A percentile compares a stretch with the other conserved stretches of the same genome.
phyloP scores from a whole-genome alignment of 2,329 filamentous ascomycete genomes.

The Penicillium hordei region DNA sequence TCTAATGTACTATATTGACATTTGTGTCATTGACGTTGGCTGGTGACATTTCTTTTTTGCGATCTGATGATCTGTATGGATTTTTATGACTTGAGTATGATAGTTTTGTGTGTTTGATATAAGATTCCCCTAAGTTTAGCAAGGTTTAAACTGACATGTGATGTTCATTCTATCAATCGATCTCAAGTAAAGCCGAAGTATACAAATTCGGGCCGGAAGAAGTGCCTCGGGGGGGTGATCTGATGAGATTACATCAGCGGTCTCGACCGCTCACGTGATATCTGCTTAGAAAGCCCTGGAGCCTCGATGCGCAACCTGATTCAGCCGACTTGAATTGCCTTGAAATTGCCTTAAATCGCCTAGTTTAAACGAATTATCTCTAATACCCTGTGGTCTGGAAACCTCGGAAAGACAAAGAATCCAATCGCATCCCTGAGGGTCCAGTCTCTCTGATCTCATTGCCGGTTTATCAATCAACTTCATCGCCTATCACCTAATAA shows the following conservation, averaged over 20 bases:
- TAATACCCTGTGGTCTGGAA: slow-evolving; percentile 1
- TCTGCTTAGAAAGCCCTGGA: slow-evolving; percentile 8
- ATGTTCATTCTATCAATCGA: background rate
- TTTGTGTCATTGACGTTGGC: slow-evolving; percentile 7
- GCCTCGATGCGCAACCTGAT: background rate
- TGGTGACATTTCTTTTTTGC: slow-evolving; percentile 1
- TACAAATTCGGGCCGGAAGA: background rate
- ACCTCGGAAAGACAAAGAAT: slow-evolving; percentile 6
- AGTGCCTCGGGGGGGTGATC: background rate
- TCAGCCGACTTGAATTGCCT: background rate
- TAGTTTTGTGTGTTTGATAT: background rate
- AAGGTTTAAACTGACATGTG: background rate
- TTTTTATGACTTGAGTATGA: background rate
- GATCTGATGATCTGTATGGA: slow-evolving; percentile 9
- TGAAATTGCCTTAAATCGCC: background rate
- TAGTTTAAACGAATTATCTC: background rate
- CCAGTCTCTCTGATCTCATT: slow-evolving; percentile 18
- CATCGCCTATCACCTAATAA: slow-evolving; percentile 11
- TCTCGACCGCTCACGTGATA: slow-evolving; percentile 9
- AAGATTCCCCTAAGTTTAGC: slow-evolving; percentile 5
- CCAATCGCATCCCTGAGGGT: slow-evolving; percentile 4
- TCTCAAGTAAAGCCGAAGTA: background rate
- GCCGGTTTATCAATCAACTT: slow-evolving; percentile 14
- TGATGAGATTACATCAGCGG: slow-evolving; percentile 10
- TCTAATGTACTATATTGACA: slow-evolving; percentile 23